These are phyloP conservation scores for Akanthomyces lecanii DNA, from an alignment of 2,329 filamentous ascomycete genomes.

Conservation along the genomic window DNA sequence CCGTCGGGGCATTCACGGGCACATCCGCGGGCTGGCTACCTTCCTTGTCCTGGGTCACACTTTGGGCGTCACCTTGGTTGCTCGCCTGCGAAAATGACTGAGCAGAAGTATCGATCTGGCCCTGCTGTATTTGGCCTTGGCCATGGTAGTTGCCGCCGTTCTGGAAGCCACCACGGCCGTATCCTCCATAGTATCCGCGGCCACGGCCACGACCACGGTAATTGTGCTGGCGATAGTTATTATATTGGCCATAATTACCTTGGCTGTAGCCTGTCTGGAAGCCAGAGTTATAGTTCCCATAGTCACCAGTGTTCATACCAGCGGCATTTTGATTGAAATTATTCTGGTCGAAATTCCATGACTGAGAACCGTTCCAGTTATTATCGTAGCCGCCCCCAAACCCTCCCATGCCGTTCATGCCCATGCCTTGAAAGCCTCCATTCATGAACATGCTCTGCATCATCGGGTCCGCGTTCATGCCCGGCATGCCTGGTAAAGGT, in stretches of 20 bases:
- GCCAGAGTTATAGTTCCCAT: slow-evolving; percentile 73
- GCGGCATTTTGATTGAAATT: slow-evolving; percentile 84
- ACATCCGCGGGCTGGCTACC: slow-evolving; percentile 7
- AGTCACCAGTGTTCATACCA: slow-evolving; percentile 77
- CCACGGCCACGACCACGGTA: slow-evolving; percentile 63
- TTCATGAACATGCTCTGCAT: slow-evolving; percentile 78
- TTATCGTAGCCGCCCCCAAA: slow-evolving; percentile 67
- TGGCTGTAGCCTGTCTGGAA: slow-evolving; percentile 74
- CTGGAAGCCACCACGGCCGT: slow-evolving; percentile 53
- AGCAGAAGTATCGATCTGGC: slow-evolving; percentile 4
- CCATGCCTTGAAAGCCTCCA: slow-evolving; percentile 73
- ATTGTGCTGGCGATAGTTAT: slow-evolving; percentile 70
- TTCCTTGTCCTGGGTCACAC: slow-evolving; percentile 8
- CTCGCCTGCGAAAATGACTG: slow-evolving; percentile 19
- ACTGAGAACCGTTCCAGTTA: slow-evolving; percentile 77
- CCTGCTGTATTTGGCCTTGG: slow-evolving; percentile 28
- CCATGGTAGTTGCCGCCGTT: slow-evolving; percentile 37
- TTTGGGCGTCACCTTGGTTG: slow-evolving; percentile 24
- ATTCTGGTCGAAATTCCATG: slow-evolving; percentile 83
- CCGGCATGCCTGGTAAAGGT: slow-evolving; percentile 60
- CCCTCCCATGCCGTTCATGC: slow-evolving; percentile 73
- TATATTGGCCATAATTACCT: slow-evolving; percentile 80
- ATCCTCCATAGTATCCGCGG: slow-evolving; percentile 55
- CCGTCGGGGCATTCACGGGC: slow-evolving; percentile 75
- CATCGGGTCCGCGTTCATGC: slow-evolving; percentile 81